Percentiles rank a stretch among this genome's conserved stretches.
phyloP scores from a whole-genome alignment of 2,329 filamentous ascomycete species.

The Conoideocrella luteorostrata region DNA sequence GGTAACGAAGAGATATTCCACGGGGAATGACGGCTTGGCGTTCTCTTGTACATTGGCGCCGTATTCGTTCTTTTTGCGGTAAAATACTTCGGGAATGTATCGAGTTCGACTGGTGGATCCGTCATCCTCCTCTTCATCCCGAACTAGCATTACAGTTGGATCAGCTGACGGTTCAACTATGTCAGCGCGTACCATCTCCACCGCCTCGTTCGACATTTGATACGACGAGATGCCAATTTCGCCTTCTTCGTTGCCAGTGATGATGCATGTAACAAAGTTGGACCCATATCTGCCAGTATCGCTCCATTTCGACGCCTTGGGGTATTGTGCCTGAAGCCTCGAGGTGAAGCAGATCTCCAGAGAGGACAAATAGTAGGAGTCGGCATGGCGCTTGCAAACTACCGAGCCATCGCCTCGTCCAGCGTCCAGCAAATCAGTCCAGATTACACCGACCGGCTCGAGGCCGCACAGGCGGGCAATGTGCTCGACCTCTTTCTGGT shows the following conservation, averaged over 20 bases:
- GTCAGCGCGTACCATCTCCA: constrained; percentile 94
- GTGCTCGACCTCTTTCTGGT: constrained; percentile 73
- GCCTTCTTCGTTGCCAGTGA: constrained; percentile 86
- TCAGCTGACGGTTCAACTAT: constrained; percentile 94
- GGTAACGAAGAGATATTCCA: constrained; percentile 93
- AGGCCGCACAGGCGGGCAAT: constrained; percentile 78
- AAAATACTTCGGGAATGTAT: constrained; percentile 98
- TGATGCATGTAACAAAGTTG: constrained; percentile 92
- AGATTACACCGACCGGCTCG: constrained; percentile 86
- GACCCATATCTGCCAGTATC: constrained; percentile 91
- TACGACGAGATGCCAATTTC: constrained; percentile 87
- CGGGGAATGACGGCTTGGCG: constrained; percentile 90
- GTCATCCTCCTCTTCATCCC: constrained; percentile 82
- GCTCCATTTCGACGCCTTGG: constrained; percentile 92
- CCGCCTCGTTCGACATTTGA: constrained; percentile 89
- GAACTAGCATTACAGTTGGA: constrained; percentile 88
- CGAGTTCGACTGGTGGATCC: constrained; percentile 60
- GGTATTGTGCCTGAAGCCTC: constrained; percentile 78
- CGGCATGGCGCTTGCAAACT: constrained; percentile 89
- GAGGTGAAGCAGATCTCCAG: constrained; percentile 87
- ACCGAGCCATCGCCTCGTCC: constrained; percentile 78
- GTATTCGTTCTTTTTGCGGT: constrained; percentile 91
- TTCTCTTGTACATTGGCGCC: constrained; percentile 95
- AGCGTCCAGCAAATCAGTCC: constrained; percentile 83
- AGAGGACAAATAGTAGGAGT: constrained; percentile 91